Conservation (phyloP, 2,329 filamentous ascomycete species). For the Fusarium nelsonii region DNA sequence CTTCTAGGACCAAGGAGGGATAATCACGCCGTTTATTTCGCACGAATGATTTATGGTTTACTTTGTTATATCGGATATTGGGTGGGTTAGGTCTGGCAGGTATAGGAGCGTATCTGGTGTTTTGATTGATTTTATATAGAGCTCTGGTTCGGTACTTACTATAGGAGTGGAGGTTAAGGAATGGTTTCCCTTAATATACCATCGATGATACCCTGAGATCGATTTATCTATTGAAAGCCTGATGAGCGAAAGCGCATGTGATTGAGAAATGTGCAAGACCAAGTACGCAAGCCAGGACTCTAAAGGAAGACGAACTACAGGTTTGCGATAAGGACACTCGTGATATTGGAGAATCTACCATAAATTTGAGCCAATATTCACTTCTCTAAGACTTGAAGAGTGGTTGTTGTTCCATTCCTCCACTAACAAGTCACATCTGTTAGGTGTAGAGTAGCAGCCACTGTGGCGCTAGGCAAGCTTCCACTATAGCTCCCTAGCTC, state of each 20-base stretch:
- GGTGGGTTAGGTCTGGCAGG: constrained; percentile 29
- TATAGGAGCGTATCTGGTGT: constrained; percentile 32
- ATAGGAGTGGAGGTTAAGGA: constrained; percentile 30
- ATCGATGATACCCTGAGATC: constrained; percentile 50
- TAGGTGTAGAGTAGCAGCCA: constrained; percentile 34
- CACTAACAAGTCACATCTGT: not conserved
- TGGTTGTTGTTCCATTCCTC: not conserved
- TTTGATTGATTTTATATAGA: constrained; percentile 40
- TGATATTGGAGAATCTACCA: not conserved
- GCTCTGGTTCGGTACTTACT: constrained; percentile 37
- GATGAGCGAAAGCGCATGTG: not conserved
- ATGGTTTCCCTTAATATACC: constrained; percentile 43
- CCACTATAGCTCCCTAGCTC: constrained; percentile 42
- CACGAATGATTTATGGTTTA: constrained; percentile 41
- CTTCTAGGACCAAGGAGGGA: constrained; percentile 39
- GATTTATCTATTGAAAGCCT: not conserved
- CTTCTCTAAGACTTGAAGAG: not conserved
- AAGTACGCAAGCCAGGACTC: not conserved
- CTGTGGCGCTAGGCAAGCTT: constrained; percentile 46
- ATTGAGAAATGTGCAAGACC: not conserved
- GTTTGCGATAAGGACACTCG: not conserved
- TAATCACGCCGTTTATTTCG: constrained; percentile 17
- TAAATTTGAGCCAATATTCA: not conserved
- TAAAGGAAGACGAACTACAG: not conserved
- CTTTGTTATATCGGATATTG: constrained; percentile 24